phyloP scores from a whole-genome alignment of 2,329 filamentous ascomycete genomes.

The Botrytis pseudocinerea region DNA sequence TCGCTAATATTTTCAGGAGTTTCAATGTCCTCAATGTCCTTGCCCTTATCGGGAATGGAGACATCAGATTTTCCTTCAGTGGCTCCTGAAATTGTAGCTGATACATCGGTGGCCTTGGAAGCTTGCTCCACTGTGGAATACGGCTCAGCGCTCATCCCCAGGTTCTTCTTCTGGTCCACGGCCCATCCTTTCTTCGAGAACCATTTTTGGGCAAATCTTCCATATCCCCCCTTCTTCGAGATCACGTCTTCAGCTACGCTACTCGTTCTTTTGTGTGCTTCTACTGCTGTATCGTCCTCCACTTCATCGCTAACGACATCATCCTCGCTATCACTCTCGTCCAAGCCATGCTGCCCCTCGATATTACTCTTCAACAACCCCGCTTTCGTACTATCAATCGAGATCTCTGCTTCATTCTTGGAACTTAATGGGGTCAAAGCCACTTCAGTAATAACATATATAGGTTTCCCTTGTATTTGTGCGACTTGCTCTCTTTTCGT shows the following conservation, averaged over 20 bases:
- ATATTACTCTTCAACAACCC: constrained; percentile 44
- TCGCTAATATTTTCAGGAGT: constrained; percentile 22
- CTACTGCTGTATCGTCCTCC: constrained; percentile 41
- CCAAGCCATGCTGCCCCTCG: constrained; percentile 35
- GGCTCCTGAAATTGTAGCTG: background rate
- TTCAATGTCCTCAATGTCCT: background rate
- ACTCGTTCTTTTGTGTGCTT: constrained; percentile 43
- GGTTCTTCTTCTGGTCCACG: constrained; percentile 65
- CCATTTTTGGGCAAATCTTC: constrained; percentile 87
- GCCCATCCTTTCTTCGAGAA: constrained; percentile 85
- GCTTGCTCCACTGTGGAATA: background rate
- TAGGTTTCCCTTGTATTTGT: constrained; percentile 74
- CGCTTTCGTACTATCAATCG: constrained; percentile 64
- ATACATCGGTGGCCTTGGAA: background rate
- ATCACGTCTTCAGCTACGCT: constrained; percentile 90
- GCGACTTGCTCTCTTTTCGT: constrained; percentile 86
- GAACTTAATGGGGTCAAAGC: constrained; percentile 86
- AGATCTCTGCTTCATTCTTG: constrained; percentile 69
- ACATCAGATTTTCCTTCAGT: background rate
- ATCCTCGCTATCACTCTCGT: constrained; percentile 47
- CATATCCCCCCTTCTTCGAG: constrained; percentile 77
- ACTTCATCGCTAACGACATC: constrained; percentile 50
- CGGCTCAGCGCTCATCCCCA: constrained; percentile 61
- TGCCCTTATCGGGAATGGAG: background rate
- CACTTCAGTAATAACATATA: constrained; percentile 88